A percentile compares a stretch with the other conserved stretches of the same genome.
Evolutionary conservation across 1,284 basidiomycete genomes (phyloP).

Genomic region (Entoloma clypeatum): DNA sequence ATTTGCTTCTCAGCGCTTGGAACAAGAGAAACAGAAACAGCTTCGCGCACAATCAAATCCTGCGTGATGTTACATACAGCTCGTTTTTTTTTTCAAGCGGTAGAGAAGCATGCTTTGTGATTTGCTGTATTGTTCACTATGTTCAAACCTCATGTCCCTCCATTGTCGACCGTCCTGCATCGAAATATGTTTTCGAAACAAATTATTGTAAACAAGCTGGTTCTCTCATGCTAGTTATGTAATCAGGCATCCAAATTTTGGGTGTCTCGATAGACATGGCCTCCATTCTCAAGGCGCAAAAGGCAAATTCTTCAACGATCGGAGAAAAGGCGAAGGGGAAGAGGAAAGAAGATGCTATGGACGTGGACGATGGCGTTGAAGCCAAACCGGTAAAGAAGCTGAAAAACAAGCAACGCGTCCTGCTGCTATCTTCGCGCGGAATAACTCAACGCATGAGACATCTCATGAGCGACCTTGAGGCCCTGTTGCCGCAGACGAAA

Average conservation of each 20-base stretch:
- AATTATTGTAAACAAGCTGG: no score
- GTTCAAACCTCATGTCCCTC: no score
- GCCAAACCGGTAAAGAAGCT: conserved; percentile 46
- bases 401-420: conserved; percentile 83
- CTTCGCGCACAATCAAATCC: conserved; percentile 40
- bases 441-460: conserved; percentile 97
- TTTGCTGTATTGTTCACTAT: no score
- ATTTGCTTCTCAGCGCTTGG: conserved; percentile 57
- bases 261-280: conserved; percentile 45
- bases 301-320: conserved; percentile 50
- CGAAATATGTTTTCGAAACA: no score
- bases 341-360: conserved; percentile 61
- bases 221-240: no score
- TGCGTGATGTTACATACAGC: conserved; percentile 9
- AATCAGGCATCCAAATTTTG: conserved; percentile 7
- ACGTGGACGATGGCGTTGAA: conserved; percentile 43
- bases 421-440: conserved; percentile 91
- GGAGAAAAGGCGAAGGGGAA: conserved; percentile 55
- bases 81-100: conserved; percentile 4
- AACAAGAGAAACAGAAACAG: conserved; percentile 87
- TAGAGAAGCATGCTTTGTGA: conserved; percentile 12
- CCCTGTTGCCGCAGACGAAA: conserved; percentile 91
- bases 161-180: no score
- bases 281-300: conserved; percentile 62
- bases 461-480: conserved; percentile 93